These are phyloP conservation scores for Verruconis gallopava DNA, from an alignment of 2,329 filamentous ascomycete species.

Conservation along the genomic window DNA sequence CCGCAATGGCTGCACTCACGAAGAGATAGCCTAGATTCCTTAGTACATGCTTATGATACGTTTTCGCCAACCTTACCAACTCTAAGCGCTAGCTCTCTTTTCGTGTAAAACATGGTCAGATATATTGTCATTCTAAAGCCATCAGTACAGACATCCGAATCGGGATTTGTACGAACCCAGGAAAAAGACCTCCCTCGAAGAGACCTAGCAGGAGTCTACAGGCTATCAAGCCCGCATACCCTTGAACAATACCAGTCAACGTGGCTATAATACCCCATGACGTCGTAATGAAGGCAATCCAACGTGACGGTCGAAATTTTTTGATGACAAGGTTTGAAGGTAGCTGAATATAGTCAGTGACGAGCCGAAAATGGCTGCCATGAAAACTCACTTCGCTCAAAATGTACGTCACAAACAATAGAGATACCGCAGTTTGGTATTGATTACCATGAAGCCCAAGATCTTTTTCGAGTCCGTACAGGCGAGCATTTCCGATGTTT, in stretches of 20 bases:
- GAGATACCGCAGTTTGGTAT: conserved; percentile 45
- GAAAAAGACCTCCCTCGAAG: conserved; percentile 46
- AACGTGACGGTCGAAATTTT: conserved; percentile 30
- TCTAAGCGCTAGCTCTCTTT: conserved; percentile 56
- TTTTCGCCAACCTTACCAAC: conserved; percentile 17
- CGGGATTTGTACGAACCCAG: not conserved
- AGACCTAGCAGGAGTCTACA: conserved; percentile 55
- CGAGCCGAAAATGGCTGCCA: not conserved
- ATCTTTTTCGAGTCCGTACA: conserved; percentile 52
- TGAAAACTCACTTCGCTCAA: conserved; percentile 21
- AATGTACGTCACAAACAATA: conserved; percentile 34
- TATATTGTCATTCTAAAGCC: conserved; percentile 59
- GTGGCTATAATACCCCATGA: conserved; percentile 52
- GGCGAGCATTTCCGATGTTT: conserved; percentile 58
- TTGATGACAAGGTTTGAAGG: conserved; percentile 36
- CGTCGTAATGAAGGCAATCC: conserved; percentile 48
- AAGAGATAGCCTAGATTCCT: conserved; percentile 52
- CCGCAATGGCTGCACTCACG: conserved; percentile 55
- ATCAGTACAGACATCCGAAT: conserved; percentile 26
- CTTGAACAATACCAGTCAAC: conserved; percentile 53
- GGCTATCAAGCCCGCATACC: conserved; percentile 52
- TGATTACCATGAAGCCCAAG: conserved; percentile 48
- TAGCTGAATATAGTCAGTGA: too few relatives aligned
- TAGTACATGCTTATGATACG: not conserved
- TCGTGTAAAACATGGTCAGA: conserved; percentile 65